Evolutionary conservation across 768 basidiomycete species (phyloP).

Genomic region (Sarcomyxa edulis): DNA sequence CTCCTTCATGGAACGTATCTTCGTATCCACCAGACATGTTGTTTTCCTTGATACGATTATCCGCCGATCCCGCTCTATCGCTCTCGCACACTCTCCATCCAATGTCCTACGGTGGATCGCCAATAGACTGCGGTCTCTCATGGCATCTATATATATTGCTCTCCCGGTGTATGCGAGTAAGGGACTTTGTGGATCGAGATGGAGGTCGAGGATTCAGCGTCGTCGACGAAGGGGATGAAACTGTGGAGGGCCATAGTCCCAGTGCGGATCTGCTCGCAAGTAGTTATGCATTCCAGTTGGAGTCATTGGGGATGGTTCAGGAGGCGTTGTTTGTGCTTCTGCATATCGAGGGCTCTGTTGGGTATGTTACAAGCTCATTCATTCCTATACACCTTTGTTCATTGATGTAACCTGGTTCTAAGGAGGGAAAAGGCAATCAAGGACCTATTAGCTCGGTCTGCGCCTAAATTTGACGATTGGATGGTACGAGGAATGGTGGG

Average conservation of each 20-base stretch:
- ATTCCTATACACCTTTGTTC: slow-evolving; percentile 6
- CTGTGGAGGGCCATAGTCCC: slow-evolving; percentile 71
- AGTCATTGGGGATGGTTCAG: slow-evolving; percentile 73
- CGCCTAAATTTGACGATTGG: slow-evolving; percentile 66
- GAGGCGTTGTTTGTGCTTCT: slow-evolving; percentile 87
- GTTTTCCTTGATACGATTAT: slow-evolving; percentile 76
- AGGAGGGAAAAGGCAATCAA: slow-evolving; percentile 83
- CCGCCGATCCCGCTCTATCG: slow-evolving; percentile 66
- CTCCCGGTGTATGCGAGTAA: slow-evolving; percentile 72
- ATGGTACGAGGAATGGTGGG: slow-evolving; percentile 65
- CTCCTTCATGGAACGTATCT: slow-evolving; percentile 28
- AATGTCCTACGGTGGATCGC: slow-evolving; percentile 67
- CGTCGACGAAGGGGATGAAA: slow-evolving; percentile 38
- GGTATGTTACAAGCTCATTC: slow-evolving; percentile 55
- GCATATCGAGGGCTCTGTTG: slow-evolving; percentile 75
- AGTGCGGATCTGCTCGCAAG: slow-evolving; percentile 80
- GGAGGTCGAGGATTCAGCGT: slow-evolving; percentile 37
- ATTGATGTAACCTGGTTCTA: slow-evolving; percentile 6
- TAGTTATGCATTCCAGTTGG: slow-evolving; percentile 84
- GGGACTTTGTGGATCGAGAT: slow-evolving; percentile 90
- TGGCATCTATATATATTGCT: slow-evolving; percentile 94
- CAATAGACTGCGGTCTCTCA: slow-evolving; percentile 75
- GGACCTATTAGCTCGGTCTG: slow-evolving; percentile 71
- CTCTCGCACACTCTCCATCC: slow-evolving; percentile 68
- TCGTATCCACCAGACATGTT: slow-evolving; percentile 61